Percentiles rank a stretch among this genome's conserved stretches.
Evolutionary conservation across 768 basidiomycete species (phyloP).

Genomic region (Mycena belliarum): DNA sequence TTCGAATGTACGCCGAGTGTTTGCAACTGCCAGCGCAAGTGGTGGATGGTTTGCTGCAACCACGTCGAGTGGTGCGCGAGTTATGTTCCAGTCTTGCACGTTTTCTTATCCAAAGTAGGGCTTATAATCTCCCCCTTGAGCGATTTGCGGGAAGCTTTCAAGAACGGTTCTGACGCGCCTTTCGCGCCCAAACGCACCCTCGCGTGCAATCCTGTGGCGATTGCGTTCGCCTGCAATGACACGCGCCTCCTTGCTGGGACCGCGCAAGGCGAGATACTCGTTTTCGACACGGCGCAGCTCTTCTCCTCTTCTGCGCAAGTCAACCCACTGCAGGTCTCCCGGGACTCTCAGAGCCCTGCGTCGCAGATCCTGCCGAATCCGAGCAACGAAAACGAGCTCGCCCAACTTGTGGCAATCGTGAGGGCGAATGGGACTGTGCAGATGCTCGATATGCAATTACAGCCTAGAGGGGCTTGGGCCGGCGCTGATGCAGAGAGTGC

Average conservation of each 20-base stretch:
- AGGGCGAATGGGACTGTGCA: constrained; percentile 51
- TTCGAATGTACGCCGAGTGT: constrained; percentile 46
- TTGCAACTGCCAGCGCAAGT: constrained; percentile 58
- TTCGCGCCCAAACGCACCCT: constrained; percentile 58
- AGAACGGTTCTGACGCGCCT: constrained; percentile 38
- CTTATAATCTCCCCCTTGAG: constrained; percentile 61
- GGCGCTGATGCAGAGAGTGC: constrained; percentile 46
- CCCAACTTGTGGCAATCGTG: constrained; percentile 62
- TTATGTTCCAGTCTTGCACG: background rate
- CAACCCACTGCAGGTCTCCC: constrained; percentile 46
- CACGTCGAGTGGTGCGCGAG: constrained; percentile 18
- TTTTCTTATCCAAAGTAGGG: constrained; percentile 36
- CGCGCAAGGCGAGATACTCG: constrained; percentile 56
- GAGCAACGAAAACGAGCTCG: constrained; percentile 49
- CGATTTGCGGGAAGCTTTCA: constrained; percentile 58
- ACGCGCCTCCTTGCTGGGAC: constrained; percentile 61
- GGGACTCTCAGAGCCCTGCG: constrained; percentile 44
- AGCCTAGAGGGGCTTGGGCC: constrained; percentile 58
- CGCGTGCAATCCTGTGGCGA: constrained; percentile 47
- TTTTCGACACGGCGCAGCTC: constrained; percentile 58
- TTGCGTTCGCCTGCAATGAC: constrained; percentile 62
- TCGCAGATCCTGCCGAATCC: constrained; percentile 68
- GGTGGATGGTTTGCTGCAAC: constrained; percentile 72
- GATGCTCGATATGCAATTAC: constrained; percentile 56
- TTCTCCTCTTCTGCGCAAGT: constrained; percentile 46